Percentiles rank a stretch among this genome's conserved stretches.
These are phyloP conservation scores for Hyphopichia fennica DNA, from an alignment of 1,139 yeast species.

Conservation along the genomic window DNA sequence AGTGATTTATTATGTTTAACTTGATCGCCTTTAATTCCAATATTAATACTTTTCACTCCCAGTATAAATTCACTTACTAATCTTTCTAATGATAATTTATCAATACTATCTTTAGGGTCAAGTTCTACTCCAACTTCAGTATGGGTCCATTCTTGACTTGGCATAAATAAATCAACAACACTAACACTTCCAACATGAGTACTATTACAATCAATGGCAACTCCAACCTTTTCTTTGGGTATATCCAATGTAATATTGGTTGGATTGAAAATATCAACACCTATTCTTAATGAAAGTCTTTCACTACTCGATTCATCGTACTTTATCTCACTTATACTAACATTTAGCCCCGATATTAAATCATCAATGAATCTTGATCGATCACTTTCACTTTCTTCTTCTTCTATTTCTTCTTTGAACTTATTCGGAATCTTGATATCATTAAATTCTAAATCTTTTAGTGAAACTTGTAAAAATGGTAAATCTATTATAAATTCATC, in stretches of 20 bases:
- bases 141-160: conserved; percentile 15
- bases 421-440: not conserved
- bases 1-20: conserved; percentile 15
- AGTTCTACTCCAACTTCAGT: conserved; percentile 11
- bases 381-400: not conserved
- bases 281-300: conserved; percentile 21
- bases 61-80: conserved; percentile 23
- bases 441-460: conserved; percentile 15
- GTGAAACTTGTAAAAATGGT: conserved; percentile 18
- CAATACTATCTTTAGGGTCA: conserved; percentile 9
- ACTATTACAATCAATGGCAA: conserved; percentile 18
- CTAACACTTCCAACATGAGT: conserved; percentile 17
- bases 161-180: conserved; percentile 16
- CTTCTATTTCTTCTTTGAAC: not conserved
- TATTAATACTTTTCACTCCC: conserved; percentile 14
- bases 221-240: conserved; percentile 15
- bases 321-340: conserved; percentile 21
- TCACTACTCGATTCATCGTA: conserved; percentile 23
- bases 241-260: conserved; percentile 22
- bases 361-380: conserved; percentile 5
- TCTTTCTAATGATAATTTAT: conserved; percentile 5
- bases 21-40: conserved; percentile 5
- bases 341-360: conserved; percentile 17
- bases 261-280: conserved; percentile 42
- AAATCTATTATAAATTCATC: conserved; percentile 19